Conservation (phyloP, 1,139 yeast genomes). For the Candida sojae region DNA sequence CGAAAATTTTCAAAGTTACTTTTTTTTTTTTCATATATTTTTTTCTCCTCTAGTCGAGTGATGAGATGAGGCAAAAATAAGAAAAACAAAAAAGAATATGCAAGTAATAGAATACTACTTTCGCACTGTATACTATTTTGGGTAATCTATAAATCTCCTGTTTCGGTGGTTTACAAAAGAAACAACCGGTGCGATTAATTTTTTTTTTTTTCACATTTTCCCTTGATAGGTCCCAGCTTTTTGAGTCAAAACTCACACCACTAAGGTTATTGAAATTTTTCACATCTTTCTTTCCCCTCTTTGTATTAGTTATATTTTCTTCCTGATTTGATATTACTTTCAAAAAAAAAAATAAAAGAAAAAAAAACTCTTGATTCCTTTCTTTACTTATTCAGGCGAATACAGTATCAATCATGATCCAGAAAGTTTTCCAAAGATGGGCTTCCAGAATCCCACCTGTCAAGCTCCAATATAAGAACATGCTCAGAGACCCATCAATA, state of each 20-base stretch:
- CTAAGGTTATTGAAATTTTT: conserved; percentile 1
- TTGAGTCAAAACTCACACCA: not conserved
- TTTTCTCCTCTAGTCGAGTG: conserved; percentile 8
- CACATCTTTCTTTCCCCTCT: not conserved
- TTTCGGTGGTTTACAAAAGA: conserved; percentile 1
- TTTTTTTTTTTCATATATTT: conserved; percentile 6
- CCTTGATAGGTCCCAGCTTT: not conserved
- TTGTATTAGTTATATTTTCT: not conserved
- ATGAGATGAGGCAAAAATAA: conserved; percentile 11
- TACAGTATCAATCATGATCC: conserved; percentile 18
- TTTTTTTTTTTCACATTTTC: not conserved
- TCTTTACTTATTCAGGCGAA: too few relatives aligned
- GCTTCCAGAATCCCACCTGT: conserved; percentile 21
- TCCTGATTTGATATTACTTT: not conserved
- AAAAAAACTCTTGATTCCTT: not conserved
- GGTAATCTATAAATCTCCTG: conserved; percentile 2
- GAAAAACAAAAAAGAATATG: conserved; percentile 2
- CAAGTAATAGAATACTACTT: too few relatives aligned
- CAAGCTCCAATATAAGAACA: conserved; percentile 22
- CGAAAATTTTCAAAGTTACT: not conserved
- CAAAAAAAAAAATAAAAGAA: too few relatives aligned
- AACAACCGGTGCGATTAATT: not conserved
- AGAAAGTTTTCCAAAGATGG: conserved; percentile 28
- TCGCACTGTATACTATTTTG: not conserved
- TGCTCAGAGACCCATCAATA: conserved; percentile 68